Conservation (phyloP, 441 rosid genomes). For the Gossypium laxum region DNA sequence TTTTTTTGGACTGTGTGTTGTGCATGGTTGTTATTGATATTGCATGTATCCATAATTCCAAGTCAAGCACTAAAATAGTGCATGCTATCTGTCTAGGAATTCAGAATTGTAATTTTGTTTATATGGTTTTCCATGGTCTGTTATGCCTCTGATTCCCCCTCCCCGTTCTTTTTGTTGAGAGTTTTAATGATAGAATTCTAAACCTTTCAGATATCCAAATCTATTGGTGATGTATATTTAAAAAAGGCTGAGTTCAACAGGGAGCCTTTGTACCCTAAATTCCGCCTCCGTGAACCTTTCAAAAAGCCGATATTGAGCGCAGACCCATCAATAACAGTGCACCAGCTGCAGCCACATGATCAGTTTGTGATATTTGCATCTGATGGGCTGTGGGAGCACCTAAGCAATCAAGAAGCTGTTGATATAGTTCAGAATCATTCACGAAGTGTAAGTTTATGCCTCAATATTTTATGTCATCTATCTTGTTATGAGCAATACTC, state of each 20-base stretch:
- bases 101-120: background rate
- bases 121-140: background rate
- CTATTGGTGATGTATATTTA: conserved; percentile 83
- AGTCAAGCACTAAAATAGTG: background rate
- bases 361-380: conserved; percentile 48
- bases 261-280: conserved; percentile 65
- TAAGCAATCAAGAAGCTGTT: conserved; percentile 93
- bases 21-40: background rate
- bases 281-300: conserved; percentile 68
- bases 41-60: background rate
- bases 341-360: conserved; percentile 59
- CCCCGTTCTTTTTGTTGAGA: too few relatives aligned
- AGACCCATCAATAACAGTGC: conserved; percentile 63
- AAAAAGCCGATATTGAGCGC: conserved; percentile 67
- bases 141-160: background rate
- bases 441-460: conserved; percentile 40
- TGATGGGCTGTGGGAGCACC: conserved; percentile 96
- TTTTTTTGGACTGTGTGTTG: background rate
- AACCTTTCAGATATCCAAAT: conserved; percentile 61
- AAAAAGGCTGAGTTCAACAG: conserved; percentile 84
- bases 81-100: background rate
- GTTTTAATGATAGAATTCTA: conserved; percentile 10
- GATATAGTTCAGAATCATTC: conserved; percentile 66
- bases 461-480: background rate
- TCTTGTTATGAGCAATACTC: background rate